Evolutionary conservation across 2,329 filamentous ascomycete species (phyloP).

Genomic region (Trichoderma sp.): DNA sequence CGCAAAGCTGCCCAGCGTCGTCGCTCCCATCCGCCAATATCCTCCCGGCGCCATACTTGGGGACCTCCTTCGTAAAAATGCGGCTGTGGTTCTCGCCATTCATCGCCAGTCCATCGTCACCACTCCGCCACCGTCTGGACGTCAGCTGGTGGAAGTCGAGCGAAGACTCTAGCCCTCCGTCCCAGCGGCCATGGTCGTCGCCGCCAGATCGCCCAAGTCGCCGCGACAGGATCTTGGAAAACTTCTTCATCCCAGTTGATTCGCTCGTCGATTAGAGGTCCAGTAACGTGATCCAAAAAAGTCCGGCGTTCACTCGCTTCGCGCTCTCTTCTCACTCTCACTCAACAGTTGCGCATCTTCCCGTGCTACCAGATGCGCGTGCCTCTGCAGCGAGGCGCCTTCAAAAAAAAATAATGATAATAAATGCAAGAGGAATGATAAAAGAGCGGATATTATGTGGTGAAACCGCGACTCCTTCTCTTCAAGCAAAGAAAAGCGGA

Average conservation of each 20-base stretch:
- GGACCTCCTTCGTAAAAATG: constrained; percentile 13
- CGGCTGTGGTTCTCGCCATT: constrained; percentile 16
- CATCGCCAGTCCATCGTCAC: constrained; percentile 19
- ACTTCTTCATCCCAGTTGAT: constrained; percentile 35
- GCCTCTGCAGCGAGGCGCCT: background rate
- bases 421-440: background rate
- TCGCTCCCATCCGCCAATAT: constrained; percentile 31
- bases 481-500: background rate
- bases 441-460: background rate
- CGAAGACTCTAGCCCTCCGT: constrained; percentile 26
- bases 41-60: constrained; percentile 28
- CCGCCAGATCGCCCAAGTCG: constrained; percentile 30
- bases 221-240: constrained; percentile 37
- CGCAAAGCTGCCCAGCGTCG: constrained; percentile 28
- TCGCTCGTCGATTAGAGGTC: background rate
- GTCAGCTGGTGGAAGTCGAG: constrained; percentile 38
- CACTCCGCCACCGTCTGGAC: constrained; percentile 25
- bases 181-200: constrained; percentile 20
- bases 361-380: background rate
- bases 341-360: constrained; percentile 1
- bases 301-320: background rate
- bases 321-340: background rate
- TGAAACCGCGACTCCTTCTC: background rate
- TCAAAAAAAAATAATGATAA: background rate
- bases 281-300: background rate